A percentile compares a stretch with the other conserved stretches of the same genome.
Evolutionary conservation across 768 basidiomycete species (phyloP).

Genomic region (Mycena chlorophos): DNA sequence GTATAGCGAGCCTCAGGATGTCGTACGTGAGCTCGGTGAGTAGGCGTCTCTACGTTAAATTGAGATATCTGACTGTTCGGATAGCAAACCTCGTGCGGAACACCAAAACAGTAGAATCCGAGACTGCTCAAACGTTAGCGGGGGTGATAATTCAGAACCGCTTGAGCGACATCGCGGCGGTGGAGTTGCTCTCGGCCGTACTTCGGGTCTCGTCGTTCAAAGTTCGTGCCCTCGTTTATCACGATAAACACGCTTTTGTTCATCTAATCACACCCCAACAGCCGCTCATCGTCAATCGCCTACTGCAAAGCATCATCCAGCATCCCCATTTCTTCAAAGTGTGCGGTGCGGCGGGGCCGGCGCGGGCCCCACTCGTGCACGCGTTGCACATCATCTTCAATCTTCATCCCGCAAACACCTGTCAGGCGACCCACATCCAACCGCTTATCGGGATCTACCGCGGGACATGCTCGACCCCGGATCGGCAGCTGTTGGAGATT

Average conservation of each 20-base stretch:
- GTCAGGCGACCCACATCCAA: slow-evolving; percentile 80
- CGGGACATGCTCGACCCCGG: slow-evolving; percentile 67
- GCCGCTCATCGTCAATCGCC: slow-evolving; percentile 74
- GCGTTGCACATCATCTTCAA: slow-evolving; percentile 69
- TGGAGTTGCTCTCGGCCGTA: slow-evolving; percentile 46
- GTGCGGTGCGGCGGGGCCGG: slow-evolving; percentile 34
- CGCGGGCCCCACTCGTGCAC: slow-evolving; percentile 51
- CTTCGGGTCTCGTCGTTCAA: slow-evolving; percentile 54
- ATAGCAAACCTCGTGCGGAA: slow-evolving; percentile 34
- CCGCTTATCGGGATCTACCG: slow-evolving; percentile 74
- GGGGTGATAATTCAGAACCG: slow-evolving; percentile 61
- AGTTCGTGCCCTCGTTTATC: too few species aligned
- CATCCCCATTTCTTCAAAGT: slow-evolving; percentile 60
- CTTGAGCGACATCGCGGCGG: slow-evolving; percentile 42
- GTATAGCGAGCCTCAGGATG: slow-evolving; percentile 20
- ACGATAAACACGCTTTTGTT: slow-evolving; percentile 23
- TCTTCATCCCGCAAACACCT: slow-evolving; percentile 78
- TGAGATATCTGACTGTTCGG: slow-evolving; percentile 12
- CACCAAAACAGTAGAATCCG: slow-evolving; percentile 44
- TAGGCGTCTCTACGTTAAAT: not conserved
- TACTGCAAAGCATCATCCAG: slow-evolving; percentile 74
- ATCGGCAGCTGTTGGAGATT: slow-evolving; percentile 68
- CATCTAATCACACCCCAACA: slow-evolving; percentile 22
- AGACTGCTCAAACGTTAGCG: slow-evolving; percentile 72
- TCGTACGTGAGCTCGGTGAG: slow-evolving; percentile 29